These are phyloP conservation scores for Paramecium octaurelia DNA, from an alignment of 73 alveolate genomes.

Conservation along the genomic window DNA sequence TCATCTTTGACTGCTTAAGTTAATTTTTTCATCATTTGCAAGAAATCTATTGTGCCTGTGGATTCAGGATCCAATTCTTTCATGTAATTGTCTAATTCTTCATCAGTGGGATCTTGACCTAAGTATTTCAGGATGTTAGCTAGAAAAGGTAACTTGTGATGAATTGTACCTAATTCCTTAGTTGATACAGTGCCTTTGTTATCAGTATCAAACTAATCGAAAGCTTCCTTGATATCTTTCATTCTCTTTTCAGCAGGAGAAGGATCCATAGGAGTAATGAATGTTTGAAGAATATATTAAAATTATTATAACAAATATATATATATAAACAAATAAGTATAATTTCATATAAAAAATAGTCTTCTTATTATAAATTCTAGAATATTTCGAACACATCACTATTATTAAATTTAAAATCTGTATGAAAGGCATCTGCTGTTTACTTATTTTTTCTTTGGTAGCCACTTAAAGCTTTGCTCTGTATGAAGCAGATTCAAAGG, in stretches of 20 bases:
- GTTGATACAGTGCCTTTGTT: conserved; percentile 67
- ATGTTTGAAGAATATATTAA: background rate
- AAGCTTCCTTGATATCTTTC: conserved; percentile 51
- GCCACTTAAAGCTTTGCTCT: background rate
- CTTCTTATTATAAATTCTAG: background rate
- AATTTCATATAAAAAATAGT: background rate
- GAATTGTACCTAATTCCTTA: conserved; percentile 43
- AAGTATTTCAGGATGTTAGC: conserved; percentile 48
- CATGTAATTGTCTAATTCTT: conserved; percentile 6
- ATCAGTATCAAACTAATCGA: conserved; percentile 57
- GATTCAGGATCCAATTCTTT: conserved; percentile 41
- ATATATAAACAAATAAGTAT: background rate
- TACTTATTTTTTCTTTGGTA: background rate
- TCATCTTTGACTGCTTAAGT: conserved; percentile 33
- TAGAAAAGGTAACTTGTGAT: background rate
- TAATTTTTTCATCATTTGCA: background rate
- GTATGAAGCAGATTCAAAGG: conserved; percentile 69
- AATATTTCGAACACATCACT: conserved; percentile 22
- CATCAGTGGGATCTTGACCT: conserved; percentile 44
- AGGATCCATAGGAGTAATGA: background rate
- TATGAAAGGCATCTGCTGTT: background rate
- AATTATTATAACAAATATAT: background rate
- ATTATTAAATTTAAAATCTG: background rate
- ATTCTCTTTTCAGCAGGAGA: conserved; percentile 25
- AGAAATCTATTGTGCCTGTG: background rate